Conservation (phyloP, 176 grass and related monocot genomes). For the Luzula sylvatica region DNA sequence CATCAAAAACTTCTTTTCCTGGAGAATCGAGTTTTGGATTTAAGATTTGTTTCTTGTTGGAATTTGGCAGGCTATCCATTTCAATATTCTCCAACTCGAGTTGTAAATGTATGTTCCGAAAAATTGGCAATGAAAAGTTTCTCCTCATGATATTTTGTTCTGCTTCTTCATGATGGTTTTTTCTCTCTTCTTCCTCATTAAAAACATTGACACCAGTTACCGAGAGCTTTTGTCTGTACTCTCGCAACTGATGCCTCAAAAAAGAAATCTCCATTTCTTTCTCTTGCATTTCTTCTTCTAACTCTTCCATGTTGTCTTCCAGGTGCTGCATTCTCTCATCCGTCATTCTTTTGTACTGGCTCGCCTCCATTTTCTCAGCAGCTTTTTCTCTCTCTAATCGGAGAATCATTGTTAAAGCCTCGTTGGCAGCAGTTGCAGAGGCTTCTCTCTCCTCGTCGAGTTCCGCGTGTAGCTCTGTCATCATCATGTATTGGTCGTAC, state of each 20-base stretch:
- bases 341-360: slow-evolving; percentile 77
- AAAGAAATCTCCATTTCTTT: slow-evolving; percentile 77
- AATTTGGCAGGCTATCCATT: slow-evolving; percentile 16
- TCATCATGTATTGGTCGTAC: slow-evolving; percentile 74
- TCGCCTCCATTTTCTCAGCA: slow-evolving; percentile 79
- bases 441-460: slow-evolving; percentile 89
- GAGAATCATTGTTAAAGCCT: slow-evolving; percentile 60
- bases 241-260: slow-evolving; percentile 50
- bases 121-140: slow-evolving; percentile 47
- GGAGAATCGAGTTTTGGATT: slow-evolving; percentile 16
- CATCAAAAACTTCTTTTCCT: slow-evolving; percentile 18
- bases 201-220: slow-evolving; percentile 34
- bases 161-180: slow-evolving; percentile 18
- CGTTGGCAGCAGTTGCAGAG: slow-evolving; percentile 62
- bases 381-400: slow-evolving; percentile 88
- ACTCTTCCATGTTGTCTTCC: slow-evolving; percentile 35
- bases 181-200: slow-evolving; percentile 31
- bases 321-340: slow-evolving; percentile 77
- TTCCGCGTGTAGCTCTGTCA: slow-evolving; percentile 72
- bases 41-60: slow-evolving; percentile 10
- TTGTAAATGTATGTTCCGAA: slow-evolving; percentile 27
- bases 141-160: slow-evolving; percentile 38
- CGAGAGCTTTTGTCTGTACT: slow-evolving; percentile 47
- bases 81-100: slow-evolving; percentile 29
- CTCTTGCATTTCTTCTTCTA: slow-evolving; percentile 57